Base-by-base conservation (phyloP, 306 rosid genomes). In the Cajanus cajan region DNA sequence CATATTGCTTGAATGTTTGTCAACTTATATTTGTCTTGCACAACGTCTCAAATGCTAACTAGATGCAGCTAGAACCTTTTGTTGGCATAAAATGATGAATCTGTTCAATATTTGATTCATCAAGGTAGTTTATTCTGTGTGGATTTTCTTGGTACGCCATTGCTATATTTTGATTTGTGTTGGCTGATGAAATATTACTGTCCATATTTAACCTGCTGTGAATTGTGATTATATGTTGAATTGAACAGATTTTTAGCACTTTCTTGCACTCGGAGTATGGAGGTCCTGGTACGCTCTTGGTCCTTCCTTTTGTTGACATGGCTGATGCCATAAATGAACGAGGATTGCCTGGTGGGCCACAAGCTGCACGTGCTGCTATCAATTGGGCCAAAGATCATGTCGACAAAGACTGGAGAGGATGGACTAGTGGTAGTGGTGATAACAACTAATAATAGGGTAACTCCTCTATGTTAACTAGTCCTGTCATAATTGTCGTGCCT, bases 341-440 rank as follows among this genome's bases (percentile, higher is more conserved):
- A 2, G 98, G 93, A 40, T 82, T 95, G 54, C 97, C 98, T 1
- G 99, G 99, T 77, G 99, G 94, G 24, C 78, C 97, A 7, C 89
- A 90, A 74, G 99, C 98, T 15, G 99, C 97, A 3, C 91, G 93
- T 15, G 87, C 83, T 16, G 98, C 98, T 5, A 65, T 93, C 84
- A 93, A 89, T 47, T 92, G 98, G 98, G 99, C 99, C 7, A 89
- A 86, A 52, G 74, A 86, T 21, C 82, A 87, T 71, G 97, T 95
- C n/a, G 97, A 95, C 84, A 93, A 87, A n/a, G 98, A 95, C 74
- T 91, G 99, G 99, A 93, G 88, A 21, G 85, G 83, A 31, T 95
- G 98, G 98, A 90, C 86, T 57, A 89, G 81, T 68, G 87, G 83
- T 57, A 89, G 81, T 68, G 87, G 83, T 45, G 88, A 88, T 78